These are phyloP conservation scores for Rubia yunnanensis DNA, from an alignment of 257 asterid species.

Conservation along the genomic window DNA sequence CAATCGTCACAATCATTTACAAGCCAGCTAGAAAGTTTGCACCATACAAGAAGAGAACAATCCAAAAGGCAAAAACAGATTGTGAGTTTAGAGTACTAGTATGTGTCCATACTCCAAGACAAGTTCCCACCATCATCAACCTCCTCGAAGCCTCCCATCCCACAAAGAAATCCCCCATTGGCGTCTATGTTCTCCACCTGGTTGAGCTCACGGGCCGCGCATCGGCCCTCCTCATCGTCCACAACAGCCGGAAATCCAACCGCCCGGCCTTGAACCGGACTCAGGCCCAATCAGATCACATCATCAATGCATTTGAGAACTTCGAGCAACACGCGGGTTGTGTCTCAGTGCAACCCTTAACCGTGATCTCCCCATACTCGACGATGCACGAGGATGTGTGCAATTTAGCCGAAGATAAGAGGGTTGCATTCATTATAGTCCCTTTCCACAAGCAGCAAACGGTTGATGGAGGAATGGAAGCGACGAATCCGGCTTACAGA, in stretches of 20 bases:
- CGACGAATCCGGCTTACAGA: constrained; percentile 58
- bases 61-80: constrained; percentile 52
- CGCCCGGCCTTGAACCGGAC: constrained; percentile 64
- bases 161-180: constrained; percentile 61
- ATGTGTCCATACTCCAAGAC: constrained; percentile 72
- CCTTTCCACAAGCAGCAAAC: constrained; percentile 96
- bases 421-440: constrained; percentile 53
- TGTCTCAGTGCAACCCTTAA: constrained; percentile 63
- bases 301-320: constrained; percentile 78
- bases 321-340: constrained; percentile 55
- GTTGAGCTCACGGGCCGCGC: constrained; percentile 95
- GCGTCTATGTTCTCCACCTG: constrained; percentile 66
- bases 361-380: constrained; percentile 88
- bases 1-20: constrained; percentile 53
- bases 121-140: constrained; percentile 78
- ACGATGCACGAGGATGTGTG: constrained; percentile 93
- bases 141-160: constrained; percentile 85
- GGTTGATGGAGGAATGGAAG: constrained; percentile 92
- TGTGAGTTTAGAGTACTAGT: constrained; percentile 56
- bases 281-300: constrained; percentile 87
- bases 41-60: constrained; percentile 62
- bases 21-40: constrained; percentile 50
- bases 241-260: constrained; percentile 48
- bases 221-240: constrained; percentile 89
- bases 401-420: constrained; percentile 71